These are phyloP conservation scores for Alnus glutinosa DNA, from an alignment of 306 rosid genomes.

Conservation along the genomic window DNA sequence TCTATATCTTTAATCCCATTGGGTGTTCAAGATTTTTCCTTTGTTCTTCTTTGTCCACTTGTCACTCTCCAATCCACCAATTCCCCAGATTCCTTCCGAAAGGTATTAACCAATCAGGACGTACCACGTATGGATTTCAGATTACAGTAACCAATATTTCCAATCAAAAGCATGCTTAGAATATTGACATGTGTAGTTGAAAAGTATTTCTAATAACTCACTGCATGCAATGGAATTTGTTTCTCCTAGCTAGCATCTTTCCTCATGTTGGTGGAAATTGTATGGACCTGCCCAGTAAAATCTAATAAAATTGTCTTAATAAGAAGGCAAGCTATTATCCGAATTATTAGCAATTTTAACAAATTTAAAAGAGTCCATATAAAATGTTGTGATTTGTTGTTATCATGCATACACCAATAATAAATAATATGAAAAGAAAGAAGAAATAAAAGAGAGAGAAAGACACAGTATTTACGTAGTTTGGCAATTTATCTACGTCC, in stretches of 20 bases:
- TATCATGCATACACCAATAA: too few species aligned
- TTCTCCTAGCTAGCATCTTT: slow-evolving; percentile 49
- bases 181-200: background rate
- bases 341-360: too few species aligned
- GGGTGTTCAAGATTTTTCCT: slow-evolving; percentile 26
- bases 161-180: background rate
- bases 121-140: background rate
- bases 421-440: too few species aligned
- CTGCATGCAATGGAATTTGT: slow-evolving; percentile 57
- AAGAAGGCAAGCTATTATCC: too few species aligned
- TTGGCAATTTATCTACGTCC: too few species aligned
- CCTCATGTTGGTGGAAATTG: slow-evolving; percentile 68
- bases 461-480: too few species aligned
- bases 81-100: background rate
- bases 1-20: slow-evolving; percentile 33
- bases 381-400: too few species aligned
- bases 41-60: slow-evolving; percentile 8
- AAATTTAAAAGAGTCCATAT: too few species aligned
- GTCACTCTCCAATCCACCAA: slow-evolving; percentile 29
- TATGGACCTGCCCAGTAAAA: background rate
- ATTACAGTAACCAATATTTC: background rate
- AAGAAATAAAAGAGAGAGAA: too few species aligned
- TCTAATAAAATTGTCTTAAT: too few species aligned
- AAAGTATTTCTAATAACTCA: slow-evolving; percentile 42
- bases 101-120: background rate